Evolutionary conservation across 2,329 filamentous ascomycete species (phyloP).

Genomic region (Talaromyces sp.): DNA sequence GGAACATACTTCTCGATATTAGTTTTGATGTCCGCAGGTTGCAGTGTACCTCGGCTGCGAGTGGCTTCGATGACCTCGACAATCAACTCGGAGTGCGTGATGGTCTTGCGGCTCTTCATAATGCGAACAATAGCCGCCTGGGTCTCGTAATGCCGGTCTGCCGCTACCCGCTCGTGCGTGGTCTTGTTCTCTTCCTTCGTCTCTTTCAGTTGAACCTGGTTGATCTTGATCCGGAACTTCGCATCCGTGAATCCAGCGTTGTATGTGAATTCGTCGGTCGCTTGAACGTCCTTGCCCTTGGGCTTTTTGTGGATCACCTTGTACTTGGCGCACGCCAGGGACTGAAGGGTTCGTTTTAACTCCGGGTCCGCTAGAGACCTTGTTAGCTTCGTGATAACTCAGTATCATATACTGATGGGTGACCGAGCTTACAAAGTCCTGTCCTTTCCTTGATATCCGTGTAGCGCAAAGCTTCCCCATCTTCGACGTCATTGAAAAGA

Average conservation of each 20-base stretch:
- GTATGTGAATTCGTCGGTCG: constrained; percentile 80
- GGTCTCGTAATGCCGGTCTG: constrained; percentile 92
- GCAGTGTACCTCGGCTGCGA: constrained; percentile 80
- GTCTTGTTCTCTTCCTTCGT: constrained; percentile 93
- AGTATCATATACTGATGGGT: not conserved
- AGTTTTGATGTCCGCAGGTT: constrained; percentile 86
- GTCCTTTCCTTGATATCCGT: constrained; percentile 73
- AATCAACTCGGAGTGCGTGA: constrained; percentile 84
- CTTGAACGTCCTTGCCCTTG: constrained; percentile 76
- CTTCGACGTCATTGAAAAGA: constrained; percentile 76
- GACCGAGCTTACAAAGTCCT: constrained; percentile 61
- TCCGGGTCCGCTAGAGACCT: constrained; percentile 65
- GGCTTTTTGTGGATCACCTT: constrained; percentile 84
- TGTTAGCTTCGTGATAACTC: constrained; percentile 25
- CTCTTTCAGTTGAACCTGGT: constrained; percentile 96
- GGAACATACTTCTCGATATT: constrained; percentile 85
- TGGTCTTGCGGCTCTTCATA: constrained; percentile 90
- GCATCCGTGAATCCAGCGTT: constrained; percentile 76
- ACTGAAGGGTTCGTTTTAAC: constrained; percentile 88
- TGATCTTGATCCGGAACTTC: constrained; percentile 94
- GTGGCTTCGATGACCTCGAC: constrained; percentile 92
- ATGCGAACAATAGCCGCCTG: constrained; percentile 96
- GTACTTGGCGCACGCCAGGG: constrained; percentile 86
- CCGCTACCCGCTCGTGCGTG: constrained; percentile 85
- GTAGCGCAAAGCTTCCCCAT: constrained; percentile 70